A percentile compares a stretch with the other conserved stretches of the same genome.
These are phyloP conservation scores for Plasmodium cynomolgi DNA, from an alignment of 169 alveolate genomes.

Conservation along the genomic window DNA sequence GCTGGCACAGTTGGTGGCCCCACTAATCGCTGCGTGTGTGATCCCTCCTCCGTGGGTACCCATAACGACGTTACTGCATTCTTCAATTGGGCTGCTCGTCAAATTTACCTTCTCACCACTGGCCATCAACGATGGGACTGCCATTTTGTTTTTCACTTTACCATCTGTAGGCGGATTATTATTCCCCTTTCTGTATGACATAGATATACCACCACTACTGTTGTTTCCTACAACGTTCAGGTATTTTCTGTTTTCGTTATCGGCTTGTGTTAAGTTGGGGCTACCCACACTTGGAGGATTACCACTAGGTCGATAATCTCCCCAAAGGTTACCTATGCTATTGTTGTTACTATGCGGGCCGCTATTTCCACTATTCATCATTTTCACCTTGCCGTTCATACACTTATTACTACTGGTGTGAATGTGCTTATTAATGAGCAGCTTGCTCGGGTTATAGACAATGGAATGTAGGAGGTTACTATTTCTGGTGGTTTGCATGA, in stretches of 20 bases:
- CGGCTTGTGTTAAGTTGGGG: background rate
- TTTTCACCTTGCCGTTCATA: constrained; percentile 6
- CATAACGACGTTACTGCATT: background rate
- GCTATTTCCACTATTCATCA: background rate
- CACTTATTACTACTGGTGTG: constrained; percentile 1
- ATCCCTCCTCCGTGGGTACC: background rate
- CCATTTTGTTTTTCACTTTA: background rate
- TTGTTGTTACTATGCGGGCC: background rate
- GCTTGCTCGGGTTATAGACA: constrained; percentile 15
- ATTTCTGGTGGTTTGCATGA: background rate
- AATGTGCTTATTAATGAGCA: constrained; percentile 22
- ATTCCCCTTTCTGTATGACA: background rate
- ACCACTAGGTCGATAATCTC: background rate
- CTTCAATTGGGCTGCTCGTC: background rate
- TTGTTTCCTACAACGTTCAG: background rate
- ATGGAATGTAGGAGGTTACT: constrained; percentile 1
- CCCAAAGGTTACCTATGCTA: background rate
- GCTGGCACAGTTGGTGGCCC: background rate
- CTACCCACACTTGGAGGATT: background rate
- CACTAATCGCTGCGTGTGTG: background rate
- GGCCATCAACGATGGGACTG: background rate
- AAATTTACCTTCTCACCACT: background rate
- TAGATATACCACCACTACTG: background rate
- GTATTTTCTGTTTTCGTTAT: background rate
- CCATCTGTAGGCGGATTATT: background rate